Base-by-base conservation (phyloP, 768 basidiomycete species). In the Boletus insuetus region DNA sequence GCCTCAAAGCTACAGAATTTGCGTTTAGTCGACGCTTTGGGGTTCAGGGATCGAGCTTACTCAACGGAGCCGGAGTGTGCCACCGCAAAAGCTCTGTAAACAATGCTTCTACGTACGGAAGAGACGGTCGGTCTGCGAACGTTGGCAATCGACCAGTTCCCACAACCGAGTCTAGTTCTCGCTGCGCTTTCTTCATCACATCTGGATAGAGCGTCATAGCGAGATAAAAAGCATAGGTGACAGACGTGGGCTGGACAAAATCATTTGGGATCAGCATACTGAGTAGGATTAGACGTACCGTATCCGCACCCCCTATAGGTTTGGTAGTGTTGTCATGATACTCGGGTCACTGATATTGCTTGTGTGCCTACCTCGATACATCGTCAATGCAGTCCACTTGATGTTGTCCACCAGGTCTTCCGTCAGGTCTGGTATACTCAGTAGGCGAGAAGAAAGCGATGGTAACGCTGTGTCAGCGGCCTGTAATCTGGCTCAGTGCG, bases 121-220 rank as follows among this genome's bases (percentile, higher is more conserved):
- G 54, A 20, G 60, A 62, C 0, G 46, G 41, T 6, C 64, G 60
- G 46, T 71, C 68, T 3, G 59, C 46, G 19, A 67, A 68, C 1
- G 60, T 64, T 8, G 70, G 68, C 22, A 68, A 40, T 42, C 47
- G 51, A 6, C 56, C 49, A 4, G 37, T 34, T 9, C 70, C 71
- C 12, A 73, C 60, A 0, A 73, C 59, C 0, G 47, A 17, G 31
- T 69, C 68, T 11, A 73, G 47, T 42, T 72, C 69, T 37, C 54
- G 52, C 45, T 66, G 69, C 0, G 61, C 69, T 39, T 58, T 69
- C 44, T 56, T 57, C 59, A 67, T 58, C n/a, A 65, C 62, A 1
- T 39, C 51, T 3, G 72, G 71, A 44, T 63, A 58, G 43, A 68
- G 61, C 19, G 61, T 58, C 70, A 71, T 72, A 3, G 66, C 71